phyloP scores from a whole-genome alignment of 352 stramenopile species.

The Pseudoperonospora humuli region DNA sequence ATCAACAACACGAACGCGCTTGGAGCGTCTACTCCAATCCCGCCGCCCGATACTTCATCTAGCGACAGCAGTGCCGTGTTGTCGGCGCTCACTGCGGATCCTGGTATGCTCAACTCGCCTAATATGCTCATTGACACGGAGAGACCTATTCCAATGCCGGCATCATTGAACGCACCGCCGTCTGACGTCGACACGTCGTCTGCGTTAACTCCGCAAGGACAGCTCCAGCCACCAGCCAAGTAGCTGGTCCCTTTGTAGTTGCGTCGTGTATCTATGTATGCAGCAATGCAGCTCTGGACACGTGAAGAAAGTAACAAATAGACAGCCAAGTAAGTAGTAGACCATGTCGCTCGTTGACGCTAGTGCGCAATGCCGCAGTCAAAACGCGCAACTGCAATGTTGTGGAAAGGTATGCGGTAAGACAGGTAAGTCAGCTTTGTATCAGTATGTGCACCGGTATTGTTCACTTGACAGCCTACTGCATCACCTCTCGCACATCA shows the following conservation, averaged over 20 bases:
- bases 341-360: no score
- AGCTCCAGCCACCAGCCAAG: constrained; percentile 13
- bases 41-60: background rate
- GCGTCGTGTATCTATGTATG: constrained; percentile 25
- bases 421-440: no score
- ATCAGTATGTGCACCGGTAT: no score
- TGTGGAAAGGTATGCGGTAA: no score
- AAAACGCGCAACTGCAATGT: no score
- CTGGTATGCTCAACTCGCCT: constrained; percentile 25
- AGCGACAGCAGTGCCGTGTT: constrained; percentile 17
- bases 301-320: constrained; percentile 31
- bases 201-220: constrained; percentile 12
- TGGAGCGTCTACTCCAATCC: background rate
- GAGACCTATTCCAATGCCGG: constrained; percentile 42
- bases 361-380: no score
- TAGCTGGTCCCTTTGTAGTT: constrained; percentile 3
- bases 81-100: constrained; percentile 21
- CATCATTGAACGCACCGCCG: constrained; percentile 18
- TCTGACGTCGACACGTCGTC: constrained; percentile 22
- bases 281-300: constrained; percentile 7
- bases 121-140: constrained; percentile 38
- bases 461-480: background rate
- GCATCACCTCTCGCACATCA: constrained; percentile 16
- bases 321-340: constrained; percentile 18
- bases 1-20: constrained; percentile 44